These are phyloP conservation scores for Moniliophthora roreri DNA, from an alignment of 1,284 basidiomycete genomes.

Conservation along the genomic window DNA sequence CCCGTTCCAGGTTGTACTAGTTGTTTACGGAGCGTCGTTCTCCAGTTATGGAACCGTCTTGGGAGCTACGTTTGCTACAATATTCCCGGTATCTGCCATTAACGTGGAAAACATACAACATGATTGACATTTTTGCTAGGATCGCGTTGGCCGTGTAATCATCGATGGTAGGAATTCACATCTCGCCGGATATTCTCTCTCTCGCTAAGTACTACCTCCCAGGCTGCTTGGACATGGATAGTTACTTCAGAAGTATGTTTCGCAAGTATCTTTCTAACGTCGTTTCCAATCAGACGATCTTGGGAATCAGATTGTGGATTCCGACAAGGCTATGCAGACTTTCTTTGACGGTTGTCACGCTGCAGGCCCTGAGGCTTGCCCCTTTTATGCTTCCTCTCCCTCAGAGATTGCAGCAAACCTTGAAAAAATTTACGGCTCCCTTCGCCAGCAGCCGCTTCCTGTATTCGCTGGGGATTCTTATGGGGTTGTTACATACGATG, in stretches of 20 bases:
- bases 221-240: conserved; percentile 34
- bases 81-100: conserved; percentile 43
- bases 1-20: no score
- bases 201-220: conserved; percentile 12
- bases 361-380: conserved; percentile 36
- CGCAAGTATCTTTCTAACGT: background rate
- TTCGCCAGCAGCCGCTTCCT: background rate
- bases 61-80: conserved; percentile 44
- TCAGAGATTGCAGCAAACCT: conserved; percentile 20
- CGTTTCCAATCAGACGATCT: conserved; percentile 22
- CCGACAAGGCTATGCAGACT: conserved; percentile 26
- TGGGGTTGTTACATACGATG: conserved; percentile 13
- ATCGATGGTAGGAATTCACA: conserved; percentile 28
- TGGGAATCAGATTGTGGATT: conserved; percentile 25
- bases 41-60: conserved; percentile 44
- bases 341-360: conserved; percentile 37
- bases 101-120: no score
- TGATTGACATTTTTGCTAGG: conserved; percentile 25
- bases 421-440: background rate
- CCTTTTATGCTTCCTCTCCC: conserved; percentile 35
- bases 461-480: background rate
- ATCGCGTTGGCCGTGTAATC: conserved; percentile 37
- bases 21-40: background rate
- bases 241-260: conserved; percentile 30
- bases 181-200: background rate